These are phyloP conservation scores for Penicillium diatomitis DNA, from an alignment of 495 filamentous ascomycete species.

Conservation along the genomic window DNA sequence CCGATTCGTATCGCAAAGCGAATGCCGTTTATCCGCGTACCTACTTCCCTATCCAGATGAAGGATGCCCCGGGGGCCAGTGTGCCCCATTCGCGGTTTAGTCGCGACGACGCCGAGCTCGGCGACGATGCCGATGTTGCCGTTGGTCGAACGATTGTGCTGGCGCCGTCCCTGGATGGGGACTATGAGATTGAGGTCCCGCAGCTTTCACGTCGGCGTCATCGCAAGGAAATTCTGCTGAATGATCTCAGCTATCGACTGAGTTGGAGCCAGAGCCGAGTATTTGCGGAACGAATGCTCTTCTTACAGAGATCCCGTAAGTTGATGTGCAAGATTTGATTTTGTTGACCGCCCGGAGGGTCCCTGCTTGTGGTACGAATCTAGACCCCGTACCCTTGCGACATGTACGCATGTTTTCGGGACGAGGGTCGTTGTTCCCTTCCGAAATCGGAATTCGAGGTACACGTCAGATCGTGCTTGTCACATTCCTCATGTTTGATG, in stretches of 20 bases:
- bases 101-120: slow-evolving; percentile 44
- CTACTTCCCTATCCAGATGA: slow-evolving; percentile 84
- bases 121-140: slow-evolving; percentile 44
- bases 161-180: slow-evolving; percentile 68
- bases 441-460: no score
- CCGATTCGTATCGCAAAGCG: slow-evolving; percentile 80
- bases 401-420: no score
- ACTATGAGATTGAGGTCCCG: slow-evolving; percentile 64
- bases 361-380: no score
- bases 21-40: slow-evolving; percentile 85
- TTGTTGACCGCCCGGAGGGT: no score
- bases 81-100: slow-evolving; percentile 59
- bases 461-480: neutral
- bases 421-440: no score
- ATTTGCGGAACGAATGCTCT: slow-evolving; percentile 75
- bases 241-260: slow-evolving; percentile 91
- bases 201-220: slow-evolving; percentile 55
- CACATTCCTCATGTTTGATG: neutral
- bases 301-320: slow-evolving; percentile 88
- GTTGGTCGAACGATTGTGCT: slow-evolving; percentile 51
- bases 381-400: no score
- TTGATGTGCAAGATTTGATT: slow-evolving; percentile 11
- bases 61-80: slow-evolving; percentile 56
- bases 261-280: slow-evolving; percentile 88
- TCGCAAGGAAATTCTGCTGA: slow-evolving; percentile 73